Evolutionary conservation across 257 asterid genomes (phyloP).

Genomic region (Solanum raphanifolium): DNA sequence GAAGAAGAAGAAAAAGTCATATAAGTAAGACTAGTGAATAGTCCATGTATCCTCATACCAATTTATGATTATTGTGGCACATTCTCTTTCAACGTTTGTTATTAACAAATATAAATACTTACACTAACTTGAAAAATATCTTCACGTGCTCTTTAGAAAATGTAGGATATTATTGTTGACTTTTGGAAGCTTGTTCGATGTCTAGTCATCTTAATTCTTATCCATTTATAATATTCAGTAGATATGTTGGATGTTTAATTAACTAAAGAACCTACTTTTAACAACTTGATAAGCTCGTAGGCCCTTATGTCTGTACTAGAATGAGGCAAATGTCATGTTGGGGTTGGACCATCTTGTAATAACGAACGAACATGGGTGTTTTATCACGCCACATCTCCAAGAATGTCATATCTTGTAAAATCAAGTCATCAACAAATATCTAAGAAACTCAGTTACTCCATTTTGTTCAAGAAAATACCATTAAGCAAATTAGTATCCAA

Average conservation of each 20-base stretch:
- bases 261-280: slow-evolving; percentile 19
- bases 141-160: background rate
- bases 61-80: background rate
- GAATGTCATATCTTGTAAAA: background rate
- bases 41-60: background rate
- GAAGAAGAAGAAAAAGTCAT: background rate
- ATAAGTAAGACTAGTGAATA: background rate
- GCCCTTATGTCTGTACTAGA: slow-evolving; percentile 52
- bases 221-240: background rate
- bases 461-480: background rate
- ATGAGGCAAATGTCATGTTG: slow-evolving; percentile 60
- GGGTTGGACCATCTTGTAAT: slow-evolving; percentile 62
- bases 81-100: background rate
- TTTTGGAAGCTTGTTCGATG: background rate
- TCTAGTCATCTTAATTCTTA: background rate
- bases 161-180: background rate
- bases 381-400: background rate
- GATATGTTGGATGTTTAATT: background rate
- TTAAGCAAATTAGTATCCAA: background rate
- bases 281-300: slow-evolving; percentile 61
- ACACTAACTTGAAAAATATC: background rate
- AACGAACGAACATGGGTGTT: background rate
- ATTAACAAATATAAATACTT: background rate
- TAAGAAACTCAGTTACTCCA: background rate
- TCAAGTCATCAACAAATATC: background rate